phyloP scores from a whole-genome alignment of 116 monocot genomes.

The Thalassia testudinum region DNA sequence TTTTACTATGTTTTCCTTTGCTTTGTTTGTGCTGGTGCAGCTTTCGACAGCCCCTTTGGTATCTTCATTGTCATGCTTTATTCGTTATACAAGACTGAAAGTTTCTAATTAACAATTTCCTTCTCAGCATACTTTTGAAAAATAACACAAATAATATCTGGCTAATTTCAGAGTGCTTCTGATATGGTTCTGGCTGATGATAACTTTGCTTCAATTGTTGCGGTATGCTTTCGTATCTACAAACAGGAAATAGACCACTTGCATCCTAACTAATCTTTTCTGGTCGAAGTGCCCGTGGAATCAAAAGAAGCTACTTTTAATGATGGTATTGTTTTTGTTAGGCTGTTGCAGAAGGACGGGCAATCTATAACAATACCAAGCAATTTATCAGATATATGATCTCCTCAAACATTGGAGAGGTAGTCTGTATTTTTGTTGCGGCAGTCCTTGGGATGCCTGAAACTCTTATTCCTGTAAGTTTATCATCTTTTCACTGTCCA shows the following conservation, averaged over 20 bases:
- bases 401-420: slow-evolving; percentile 98
- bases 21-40: no score
- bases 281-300: no score
- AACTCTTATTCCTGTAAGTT: slow-evolving; percentile 84
- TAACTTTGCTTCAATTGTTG: slow-evolving; percentile 97
- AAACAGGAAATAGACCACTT: not conserved
- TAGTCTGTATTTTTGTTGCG: slow-evolving; percentile 97
- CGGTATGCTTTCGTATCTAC: slow-evolving; percentile 34
- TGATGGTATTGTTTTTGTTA: slow-evolving; percentile 10
- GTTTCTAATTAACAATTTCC: no score
- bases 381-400: slow-evolving; percentile 99
- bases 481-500: no score
- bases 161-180: slow-evolving; percentile 90
- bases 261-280: no score
- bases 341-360: slow-evolving; percentile 99
- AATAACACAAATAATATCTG: no score
- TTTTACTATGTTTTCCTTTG: no score
- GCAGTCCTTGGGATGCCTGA: slow-evolving; percentile 98
- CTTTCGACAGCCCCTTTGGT: no score
- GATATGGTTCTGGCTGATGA: slow-evolving; percentile 99
- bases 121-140: no score
- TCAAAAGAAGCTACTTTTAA: no score
- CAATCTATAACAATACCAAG: slow-evolving; percentile 96
- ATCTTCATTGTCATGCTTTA: no score
- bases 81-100: no score